These are phyloP conservation scores for Pseudopediastrum boryanum DNA, from an alignment of 139 green algal species.

Conservation along the genomic window DNA sequence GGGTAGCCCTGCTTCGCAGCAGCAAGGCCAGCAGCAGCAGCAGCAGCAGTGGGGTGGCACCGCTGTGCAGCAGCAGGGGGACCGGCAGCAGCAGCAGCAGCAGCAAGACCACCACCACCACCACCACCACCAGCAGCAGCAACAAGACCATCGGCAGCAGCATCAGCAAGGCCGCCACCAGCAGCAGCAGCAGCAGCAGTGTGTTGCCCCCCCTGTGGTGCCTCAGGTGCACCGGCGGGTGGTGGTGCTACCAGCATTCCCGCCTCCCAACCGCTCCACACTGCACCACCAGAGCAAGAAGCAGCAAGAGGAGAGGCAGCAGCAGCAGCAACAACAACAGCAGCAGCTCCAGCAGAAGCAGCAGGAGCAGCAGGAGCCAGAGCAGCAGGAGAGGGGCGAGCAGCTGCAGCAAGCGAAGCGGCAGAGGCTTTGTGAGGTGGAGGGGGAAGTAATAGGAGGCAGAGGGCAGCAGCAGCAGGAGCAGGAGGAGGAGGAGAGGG, in stretches of 20 bases:
- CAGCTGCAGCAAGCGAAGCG: not conserved
- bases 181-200: constrained; percentile 6
- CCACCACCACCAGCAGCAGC: not conserved
- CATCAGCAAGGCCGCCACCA: constrained; percentile 2
- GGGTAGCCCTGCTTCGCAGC: not conserved
- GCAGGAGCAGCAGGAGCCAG: constrained; percentile 1
- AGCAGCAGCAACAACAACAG: constrained; percentile 12
- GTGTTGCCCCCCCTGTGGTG: not conserved
- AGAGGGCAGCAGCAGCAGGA: not conserved
- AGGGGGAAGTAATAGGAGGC: not conserved
- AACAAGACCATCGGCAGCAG: not conserved
- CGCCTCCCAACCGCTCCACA: not conserved
- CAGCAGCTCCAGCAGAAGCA: not conserved
- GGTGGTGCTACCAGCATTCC: constrained; percentile 2
- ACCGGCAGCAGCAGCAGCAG: not conserved
- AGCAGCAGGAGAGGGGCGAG: constrained; percentile 1
- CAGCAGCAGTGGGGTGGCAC: not conserved
- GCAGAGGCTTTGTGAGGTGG: not conserved
- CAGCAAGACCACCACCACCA: constrained; percentile 5
- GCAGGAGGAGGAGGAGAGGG: not conserved
- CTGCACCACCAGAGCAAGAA: constrained; percentile 5
- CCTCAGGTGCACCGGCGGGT: not conserved
- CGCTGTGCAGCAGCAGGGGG: not conserved
- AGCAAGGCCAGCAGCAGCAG: constrained; percentile 6
- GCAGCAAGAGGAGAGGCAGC: constrained; percentile 10